These are phyloP conservation scores for Tetrahymena malaccensis DNA, from an alignment of 73 alveolate genomes.

Conservation along the genomic window DNA sequence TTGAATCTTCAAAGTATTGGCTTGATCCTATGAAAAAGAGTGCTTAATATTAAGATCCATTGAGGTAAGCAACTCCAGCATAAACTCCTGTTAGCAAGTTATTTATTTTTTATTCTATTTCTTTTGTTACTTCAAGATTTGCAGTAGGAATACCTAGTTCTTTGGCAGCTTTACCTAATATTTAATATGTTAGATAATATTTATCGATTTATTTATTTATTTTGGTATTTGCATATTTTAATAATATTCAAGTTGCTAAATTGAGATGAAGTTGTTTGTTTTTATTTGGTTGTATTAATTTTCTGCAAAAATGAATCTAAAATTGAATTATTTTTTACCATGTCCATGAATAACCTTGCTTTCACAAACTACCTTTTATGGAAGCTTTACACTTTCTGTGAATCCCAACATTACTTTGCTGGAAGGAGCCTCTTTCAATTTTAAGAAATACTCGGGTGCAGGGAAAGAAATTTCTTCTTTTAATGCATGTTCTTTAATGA, in stretches of 20 bases:
- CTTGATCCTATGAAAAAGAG: slow-evolving; percentile 30
- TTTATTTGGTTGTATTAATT: too few relatives aligned
- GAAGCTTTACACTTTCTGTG: not conserved
- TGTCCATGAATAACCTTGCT: slow-evolving; percentile 28
- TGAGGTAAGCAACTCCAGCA: slow-evolving; percentile 7
- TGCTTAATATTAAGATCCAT: not conserved
- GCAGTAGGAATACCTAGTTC: slow-evolving; percentile 42
- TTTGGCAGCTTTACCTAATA: slow-evolving; percentile 11
- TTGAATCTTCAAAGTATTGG: slow-evolving; percentile 5
- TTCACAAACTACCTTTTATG: not conserved
- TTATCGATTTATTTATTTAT: not conserved
- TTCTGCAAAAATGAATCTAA: too few relatives aligned
- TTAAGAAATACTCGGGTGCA: not conserved
- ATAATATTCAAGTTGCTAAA: too few relatives aligned
- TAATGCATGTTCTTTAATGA: not conserved
- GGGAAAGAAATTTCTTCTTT: not conserved
- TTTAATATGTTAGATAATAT: not conserved
- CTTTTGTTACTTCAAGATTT: slow-evolving; percentile 24
- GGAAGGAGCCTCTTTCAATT: not conserved
- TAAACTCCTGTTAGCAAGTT: slow-evolving; percentile 26
- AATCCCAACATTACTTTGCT: not conserved
- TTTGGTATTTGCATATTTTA: not conserved
- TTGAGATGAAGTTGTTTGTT: not conserved
- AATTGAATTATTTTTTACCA: not conserved
- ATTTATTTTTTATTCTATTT: not conserved